A percentile compares a stretch with the other conserved stretches of the same genome.
These are phyloP conservation scores for Neopestalotiopsis clavispora DNA, from an alignment of 2,329 filamentous ascomycete species.

Conservation along the genomic window DNA sequence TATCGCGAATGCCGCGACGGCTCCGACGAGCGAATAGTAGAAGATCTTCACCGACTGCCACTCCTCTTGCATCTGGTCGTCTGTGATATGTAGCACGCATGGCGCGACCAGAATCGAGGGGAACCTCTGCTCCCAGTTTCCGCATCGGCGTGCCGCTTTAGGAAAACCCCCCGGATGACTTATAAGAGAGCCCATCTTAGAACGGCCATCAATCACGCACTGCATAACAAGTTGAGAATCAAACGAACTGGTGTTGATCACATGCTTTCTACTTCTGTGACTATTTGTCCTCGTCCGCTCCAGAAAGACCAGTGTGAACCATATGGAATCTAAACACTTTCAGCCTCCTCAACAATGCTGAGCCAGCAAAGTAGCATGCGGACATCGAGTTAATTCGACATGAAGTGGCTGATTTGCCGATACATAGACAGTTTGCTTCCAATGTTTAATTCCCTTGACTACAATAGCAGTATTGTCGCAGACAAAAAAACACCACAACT, in stretches of 20 bases:
- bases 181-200: not conserved
- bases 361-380: not conserved
- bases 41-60: not conserved
- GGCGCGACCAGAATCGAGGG: not conserved
- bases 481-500: constrained; percentile 4
- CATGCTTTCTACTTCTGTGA: not conserved
- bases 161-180: not conserved
- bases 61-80: not conserved
- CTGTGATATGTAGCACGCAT: not conserved
- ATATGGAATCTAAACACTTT: not conserved
- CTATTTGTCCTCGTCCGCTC: not conserved
- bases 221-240: not conserved
- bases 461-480: not conserved
- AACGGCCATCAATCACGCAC: not conserved
- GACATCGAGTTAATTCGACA: not conserved
- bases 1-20: constrained; percentile 3
- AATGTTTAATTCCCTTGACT: not conserved
- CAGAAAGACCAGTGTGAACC: not conserved
- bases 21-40: not conserved
- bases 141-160: not conserved
- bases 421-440: not conserved
- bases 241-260: not conserved
- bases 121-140: not conserved
- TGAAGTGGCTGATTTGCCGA: not conserved
- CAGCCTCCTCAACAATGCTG: not conserved